Conservation (phyloP, 2,329 filamentous ascomycete genomes). For the Rachicladosporium sp. region DNA sequence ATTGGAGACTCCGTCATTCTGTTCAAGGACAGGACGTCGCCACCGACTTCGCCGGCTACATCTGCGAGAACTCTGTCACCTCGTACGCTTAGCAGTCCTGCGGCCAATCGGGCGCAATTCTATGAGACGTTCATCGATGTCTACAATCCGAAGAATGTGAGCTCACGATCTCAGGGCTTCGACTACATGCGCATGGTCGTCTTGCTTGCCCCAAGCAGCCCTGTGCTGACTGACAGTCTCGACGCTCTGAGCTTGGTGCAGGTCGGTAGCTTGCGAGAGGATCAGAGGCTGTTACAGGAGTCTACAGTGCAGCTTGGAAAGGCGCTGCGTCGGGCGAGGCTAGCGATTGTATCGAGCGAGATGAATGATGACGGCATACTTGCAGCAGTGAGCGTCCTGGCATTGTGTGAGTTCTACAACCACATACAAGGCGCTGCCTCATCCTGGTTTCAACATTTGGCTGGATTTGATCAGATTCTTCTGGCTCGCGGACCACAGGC, state of each 20-base stretch:
- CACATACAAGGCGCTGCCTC: constrained; percentile 17
- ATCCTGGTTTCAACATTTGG: constrained; percentile 18
- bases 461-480: constrained; percentile 17
- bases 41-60: background rate
- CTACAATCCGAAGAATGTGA: constrained; percentile 16
- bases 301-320: constrained; percentile 14
- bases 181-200: constrained; percentile 14
- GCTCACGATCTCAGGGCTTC: constrained; percentile 10
- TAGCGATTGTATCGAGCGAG: constrained; percentile 8
- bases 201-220: constrained; percentile 8
- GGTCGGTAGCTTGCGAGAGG: constrained; percentile 16
- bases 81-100: constrained; percentile 5
- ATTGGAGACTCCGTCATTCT: background rate
- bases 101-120: constrained; percentile 9
- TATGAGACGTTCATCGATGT: constrained; percentile 18
- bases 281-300: constrained; percentile 14
- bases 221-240: constrained; percentile 15
- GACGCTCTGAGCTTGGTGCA: constrained; percentile 20
- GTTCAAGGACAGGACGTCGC: background rate
- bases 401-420: constrained; percentile 20
- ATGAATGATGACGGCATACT: constrained; percentile 17
- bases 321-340: constrained; percentile 12
- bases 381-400: constrained; percentile 18
- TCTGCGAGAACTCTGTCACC: background rate
- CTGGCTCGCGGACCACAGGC: constrained; percentile 17